Base-by-base conservation (phyloP, 2,329 filamentous ascomycete genomes). In the Scleromitrula shiraiana region DNA sequence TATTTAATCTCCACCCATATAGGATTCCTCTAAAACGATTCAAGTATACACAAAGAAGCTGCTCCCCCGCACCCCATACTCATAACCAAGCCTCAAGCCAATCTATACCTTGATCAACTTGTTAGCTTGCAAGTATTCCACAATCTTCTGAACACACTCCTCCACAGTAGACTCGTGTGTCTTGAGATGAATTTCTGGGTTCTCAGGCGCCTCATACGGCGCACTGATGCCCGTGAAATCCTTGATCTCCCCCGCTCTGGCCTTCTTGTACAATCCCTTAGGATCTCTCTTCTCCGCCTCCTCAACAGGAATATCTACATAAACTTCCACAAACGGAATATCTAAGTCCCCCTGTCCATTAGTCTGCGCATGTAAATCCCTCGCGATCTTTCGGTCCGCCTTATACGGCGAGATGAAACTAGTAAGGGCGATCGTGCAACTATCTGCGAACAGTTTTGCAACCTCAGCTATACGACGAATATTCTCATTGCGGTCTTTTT, bases 211-310 rank as follows among this genome's bases (percentile, higher is more conserved):
- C 77, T 98, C 93, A 66, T 98, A 98, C 2, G 93, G 93, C 24
- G 91, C 89, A 57, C 84, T 90, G 62, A 97, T 88, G 48, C 93
- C 93, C 1, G 93, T 98, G 66, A 98, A 98, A 59, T 97, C 88
- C 70, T 94, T 93, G 69, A 97, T 97, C 67, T 94, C 82, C 37
- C 93, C 93, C 43, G 86, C 83, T 37, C 91, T 76, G 10, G 93
- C 93, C 79, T 95, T 95, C 77, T 95, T 95, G 73, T 98, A 98
- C 52, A 97, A 72, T 5, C 91, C 93, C 80, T 98, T 98, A 41
- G 93, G 93, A 65, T 98, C 93, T 54, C 93, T 82, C 77, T 91
- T 76, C 78, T 97, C 91, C 30, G 93, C 91, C 37, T 93, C 88
- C 68, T 88, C 87, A 57, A 97, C 77, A 12, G 89, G 86, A 10